Conservation (phyloP, 352 stramenopile genomes). For the Blastocystis sp. region DNA sequence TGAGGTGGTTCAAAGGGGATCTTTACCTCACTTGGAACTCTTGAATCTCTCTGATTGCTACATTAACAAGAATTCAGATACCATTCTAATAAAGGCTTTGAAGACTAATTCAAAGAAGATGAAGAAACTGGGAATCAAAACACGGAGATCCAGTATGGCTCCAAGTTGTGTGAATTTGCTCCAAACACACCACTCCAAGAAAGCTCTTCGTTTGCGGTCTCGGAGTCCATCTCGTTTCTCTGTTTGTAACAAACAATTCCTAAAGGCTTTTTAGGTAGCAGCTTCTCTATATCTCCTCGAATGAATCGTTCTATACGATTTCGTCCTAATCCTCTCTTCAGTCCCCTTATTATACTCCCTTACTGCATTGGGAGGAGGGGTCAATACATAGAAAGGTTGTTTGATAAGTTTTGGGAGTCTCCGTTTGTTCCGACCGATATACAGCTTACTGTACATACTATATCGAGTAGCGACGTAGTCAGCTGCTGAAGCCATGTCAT, state of each 20-base stretch:
- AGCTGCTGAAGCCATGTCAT: background rate
- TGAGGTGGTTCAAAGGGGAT: background rate
- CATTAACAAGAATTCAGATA: constrained; percentile 14
- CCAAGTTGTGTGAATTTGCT: constrained; percentile 4
- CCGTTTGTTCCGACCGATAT: background rate
- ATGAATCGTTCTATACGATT: no score
- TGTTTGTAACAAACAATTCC: background rate
- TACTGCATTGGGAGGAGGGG: background rate
- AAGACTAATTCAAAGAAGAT: constrained; percentile 7
- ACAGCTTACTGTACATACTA: background rate
- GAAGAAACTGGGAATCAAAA: constrained; percentile 21
- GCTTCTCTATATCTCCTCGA: no score
- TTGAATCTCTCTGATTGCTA: constrained; percentile 19
- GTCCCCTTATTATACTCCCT: no score
- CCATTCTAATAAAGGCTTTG: constrained; percentile 13
- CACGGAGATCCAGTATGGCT: background rate
- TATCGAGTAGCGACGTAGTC: background rate
- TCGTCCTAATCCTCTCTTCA: no score
- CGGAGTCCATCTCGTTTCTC: background rate
- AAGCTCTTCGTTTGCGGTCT: background rate
- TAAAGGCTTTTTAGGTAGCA: background rate
- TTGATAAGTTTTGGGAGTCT: background rate
- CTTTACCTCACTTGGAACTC: background rate
- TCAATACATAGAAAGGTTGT: background rate
- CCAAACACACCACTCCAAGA: constrained; percentile 7